Evolutionary conservation across 73 alveolate genomes (phyloP), one percentile per base, ranked within the genome.

Genomic region (Breviolum minutum): DNA sequence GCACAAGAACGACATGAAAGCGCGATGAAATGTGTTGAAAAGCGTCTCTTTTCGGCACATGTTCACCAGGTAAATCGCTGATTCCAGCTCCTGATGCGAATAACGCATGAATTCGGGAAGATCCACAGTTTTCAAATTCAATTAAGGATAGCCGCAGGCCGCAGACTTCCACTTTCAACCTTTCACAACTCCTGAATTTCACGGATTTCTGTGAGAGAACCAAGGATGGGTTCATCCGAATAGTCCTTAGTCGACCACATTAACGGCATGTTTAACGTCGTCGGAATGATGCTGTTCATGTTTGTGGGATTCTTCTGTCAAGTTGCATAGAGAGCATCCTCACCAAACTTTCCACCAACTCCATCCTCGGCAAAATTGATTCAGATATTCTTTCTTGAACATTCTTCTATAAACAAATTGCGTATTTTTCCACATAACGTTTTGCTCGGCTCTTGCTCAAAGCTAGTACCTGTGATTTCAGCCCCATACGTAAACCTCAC

Each of bases 331-430:
- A 89, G 68, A 13, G 96, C 96, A 89, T 92, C 98, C 71, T 92
- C 98, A 12, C 98, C 98, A 54, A 92, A 92, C 70, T 92, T 92
- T 40, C 98, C 89, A 61, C 98, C 98, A 2, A 92, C 98, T 8
- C 98, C 98, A 73, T 92, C 98, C 95, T 87, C 64, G 27, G 64
- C 24, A 16, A 73, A 40, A 40, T 40, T 40, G 54, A 40, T 40
- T 40, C 3, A 40, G 3, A 40, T 40, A 40, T 40, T 40, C 77
- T 68, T 68, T 4, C 8, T 68, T 22, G 24, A 17, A 68, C n/a
- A 22, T 68, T 14, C 2, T 11, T 17, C 3, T 40, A 40, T 40
- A 40, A 40, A 40, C 3, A 40, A 40, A 40, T 40, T 40, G 54
- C 3, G 54, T 40, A 40, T 40, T 40, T 40, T 40, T 40, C 3